These are phyloP conservation scores for Carnegiea gigantea DNA, from an alignment of 179 eudicot genomes.

Conservation along the genomic window DNA sequence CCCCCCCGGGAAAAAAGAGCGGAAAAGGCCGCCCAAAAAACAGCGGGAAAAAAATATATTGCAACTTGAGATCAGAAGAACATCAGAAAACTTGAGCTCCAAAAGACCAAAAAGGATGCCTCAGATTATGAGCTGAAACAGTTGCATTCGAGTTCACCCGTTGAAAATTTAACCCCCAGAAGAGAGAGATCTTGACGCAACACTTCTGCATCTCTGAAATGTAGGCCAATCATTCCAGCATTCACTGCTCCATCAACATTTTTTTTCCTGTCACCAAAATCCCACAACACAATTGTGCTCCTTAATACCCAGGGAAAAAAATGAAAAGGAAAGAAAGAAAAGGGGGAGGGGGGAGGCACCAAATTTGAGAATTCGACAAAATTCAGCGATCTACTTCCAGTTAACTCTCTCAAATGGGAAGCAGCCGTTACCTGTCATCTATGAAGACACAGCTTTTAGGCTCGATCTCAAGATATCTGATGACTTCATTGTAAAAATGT, in stretches of 20 bases:
- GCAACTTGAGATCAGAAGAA: neutral
- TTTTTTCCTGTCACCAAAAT: constrained; percentile 48
- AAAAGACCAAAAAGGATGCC: neutral
- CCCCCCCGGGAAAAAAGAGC: neutral
- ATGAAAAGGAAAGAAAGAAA: neutral
- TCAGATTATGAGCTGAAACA: constrained; percentile 13
- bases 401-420: neutral
- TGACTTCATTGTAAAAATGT: constrained; percentile 58
- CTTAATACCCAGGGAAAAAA: neutral
- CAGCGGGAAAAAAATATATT: no score
- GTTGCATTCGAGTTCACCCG: constrained; percentile 12
- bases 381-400: neutral
- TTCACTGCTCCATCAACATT: constrained; percentile 80
- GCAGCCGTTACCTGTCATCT: constrained; percentile 68
- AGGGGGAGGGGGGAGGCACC: neutral
- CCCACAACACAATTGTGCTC: neutral
- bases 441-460: constrained; percentile 72
- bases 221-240: constrained; percentile 72
- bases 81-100: neutral
- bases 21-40: neutral
- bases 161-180: constrained; percentile 47
- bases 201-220: constrained; percentile 58
- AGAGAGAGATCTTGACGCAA: constrained; percentile 54
- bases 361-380: neutral
- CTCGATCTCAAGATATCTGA: constrained; percentile 53